Percentiles rank a stretch among this genome's conserved stretches.
Conservation (phyloP, 768 basidiomycete genomes). For the Sarcodon sp. region DNA sequence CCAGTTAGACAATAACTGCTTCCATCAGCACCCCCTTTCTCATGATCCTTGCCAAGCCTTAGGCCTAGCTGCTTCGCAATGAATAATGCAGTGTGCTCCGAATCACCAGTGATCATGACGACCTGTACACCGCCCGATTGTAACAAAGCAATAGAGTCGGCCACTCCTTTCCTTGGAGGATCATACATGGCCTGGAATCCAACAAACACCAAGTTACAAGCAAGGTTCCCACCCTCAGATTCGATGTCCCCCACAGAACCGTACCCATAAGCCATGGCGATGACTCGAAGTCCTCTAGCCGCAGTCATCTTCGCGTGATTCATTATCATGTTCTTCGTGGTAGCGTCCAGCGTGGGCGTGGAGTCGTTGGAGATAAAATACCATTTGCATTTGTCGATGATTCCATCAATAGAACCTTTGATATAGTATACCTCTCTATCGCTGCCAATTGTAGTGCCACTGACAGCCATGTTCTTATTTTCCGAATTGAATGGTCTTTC, state of each 20-base stretch:
- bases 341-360: constrained; percentile 64
- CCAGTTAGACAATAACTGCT: constrained; percentile 32
- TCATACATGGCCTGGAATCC: constrained; percentile 96
- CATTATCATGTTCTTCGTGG: constrained; percentile 54
- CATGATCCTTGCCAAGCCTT: constrained; percentile 33
- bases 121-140: constrained; percentile 85
- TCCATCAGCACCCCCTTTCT: constrained; percentile 3
- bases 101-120: constrained; percentile 98
- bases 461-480: constrained; percentile 86
- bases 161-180: constrained; percentile 89
- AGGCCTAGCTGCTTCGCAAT: constrained; percentile 83
- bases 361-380: constrained; percentile 89
- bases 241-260: constrained; percentile 37
- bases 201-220: constrained; percentile 61
- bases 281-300: constrained; percentile 67
- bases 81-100: constrained; percentile 80
- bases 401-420: constrained; percentile 85
- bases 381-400: constrained; percentile 76
- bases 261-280: constrained; percentile 87
- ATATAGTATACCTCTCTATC: constrained; percentile 75
- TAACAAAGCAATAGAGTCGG: constrained; percentile 71
- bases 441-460: constrained; percentile 31
- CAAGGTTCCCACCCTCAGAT: constrained; percentile 7
- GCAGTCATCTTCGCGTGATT: constrained; percentile 63
- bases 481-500: constrained; percentile 93